Base-by-base conservation (phyloP, 208 protist species). In the Trypanosoma congolense region DNA sequence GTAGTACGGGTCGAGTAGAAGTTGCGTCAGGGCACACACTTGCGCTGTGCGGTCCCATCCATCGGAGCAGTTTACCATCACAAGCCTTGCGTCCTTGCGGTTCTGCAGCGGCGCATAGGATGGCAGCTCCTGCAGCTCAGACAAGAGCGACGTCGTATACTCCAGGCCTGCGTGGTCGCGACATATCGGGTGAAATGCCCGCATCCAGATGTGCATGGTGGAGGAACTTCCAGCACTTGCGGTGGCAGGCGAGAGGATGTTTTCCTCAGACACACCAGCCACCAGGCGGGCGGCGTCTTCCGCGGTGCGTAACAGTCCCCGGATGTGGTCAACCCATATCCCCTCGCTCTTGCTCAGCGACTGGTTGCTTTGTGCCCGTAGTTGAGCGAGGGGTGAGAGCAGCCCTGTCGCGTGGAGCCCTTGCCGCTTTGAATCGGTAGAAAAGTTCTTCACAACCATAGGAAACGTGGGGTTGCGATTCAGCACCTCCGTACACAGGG, bases 1-100 rank as follows among this genome's bases (percentile, higher is more conserved):
- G 61, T 96, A 99, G 70, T 86, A 96, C 2, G 91, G 82, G 63
- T 99, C 97, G 2, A 98, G 53, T 10, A 98, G 53, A 19, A 99
- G 14, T 67, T 95, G 61, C 8, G 91, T 48, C 0, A 98, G 64
- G 0, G 87, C 64, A 24, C 55, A 65, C 6, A 97, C 43, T 63
- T 98, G 90, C 18, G 93, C 44, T 2, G 97, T 99, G 33, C 97
- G 56, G 70, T 99, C 97, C 96, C 96, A 98, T 0, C 97, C 97
- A 61, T 99, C 97, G 31, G 73, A 68, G 35, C 75, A 82, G 40
- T 82, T 67, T 3, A 79, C 46, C 4, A 79, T 24, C 18, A 79
- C 56, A 14, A 62, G 26, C 2, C 26, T 40, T 21, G 62, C 69
- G 19, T 16, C 41, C 21, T 59, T 67, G 2, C 54, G 29, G 38